A percentile compares a stretch with the other conserved stretches of the same genome.
phyloP scores from a whole-genome alignment of 148 eudicot species.

The Rhododendron kiyosumense region DNA sequence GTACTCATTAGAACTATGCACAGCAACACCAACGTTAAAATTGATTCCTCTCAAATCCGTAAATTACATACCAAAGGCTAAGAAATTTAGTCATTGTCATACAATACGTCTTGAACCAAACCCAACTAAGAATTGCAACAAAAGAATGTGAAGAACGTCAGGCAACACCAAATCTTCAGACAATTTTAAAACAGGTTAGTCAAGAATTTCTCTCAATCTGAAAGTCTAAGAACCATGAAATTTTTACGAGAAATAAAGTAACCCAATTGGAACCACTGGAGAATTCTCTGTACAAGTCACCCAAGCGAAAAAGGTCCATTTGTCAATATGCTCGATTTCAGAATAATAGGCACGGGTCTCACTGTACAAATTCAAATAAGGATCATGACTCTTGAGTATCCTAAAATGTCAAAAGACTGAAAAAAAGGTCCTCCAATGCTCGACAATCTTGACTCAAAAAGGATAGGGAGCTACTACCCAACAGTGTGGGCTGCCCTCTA shows the following conservation, averaged over 20 bases:
- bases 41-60: not conserved
- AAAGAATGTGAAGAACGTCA: not conserved
- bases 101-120: not conserved
- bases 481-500: not conserved
- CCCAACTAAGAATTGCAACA: not conserved
- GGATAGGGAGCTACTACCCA: not conserved
- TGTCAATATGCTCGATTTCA: not conserved
- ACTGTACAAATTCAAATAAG: not conserved
- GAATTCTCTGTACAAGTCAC: not conserved
- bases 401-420: not conserved
- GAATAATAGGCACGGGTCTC: not conserved
- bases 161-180: not conserved
- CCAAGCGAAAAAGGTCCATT: not conserved
- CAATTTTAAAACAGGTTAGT: not conserved
- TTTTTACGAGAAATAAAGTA: not conserved
- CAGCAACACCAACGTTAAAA: not conserved
- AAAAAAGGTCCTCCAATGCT: not conserved
- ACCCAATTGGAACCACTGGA: not conserved
- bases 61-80: not conserved
- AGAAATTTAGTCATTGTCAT: not conserved
- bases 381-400: not conserved
- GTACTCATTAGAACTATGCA: not conserved
- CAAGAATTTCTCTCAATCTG: not conserved
- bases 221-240: not conserved
- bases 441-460: not conserved